Conservation (phyloP, 805 yeast genomes). For the Ogataea corticis region DNA sequence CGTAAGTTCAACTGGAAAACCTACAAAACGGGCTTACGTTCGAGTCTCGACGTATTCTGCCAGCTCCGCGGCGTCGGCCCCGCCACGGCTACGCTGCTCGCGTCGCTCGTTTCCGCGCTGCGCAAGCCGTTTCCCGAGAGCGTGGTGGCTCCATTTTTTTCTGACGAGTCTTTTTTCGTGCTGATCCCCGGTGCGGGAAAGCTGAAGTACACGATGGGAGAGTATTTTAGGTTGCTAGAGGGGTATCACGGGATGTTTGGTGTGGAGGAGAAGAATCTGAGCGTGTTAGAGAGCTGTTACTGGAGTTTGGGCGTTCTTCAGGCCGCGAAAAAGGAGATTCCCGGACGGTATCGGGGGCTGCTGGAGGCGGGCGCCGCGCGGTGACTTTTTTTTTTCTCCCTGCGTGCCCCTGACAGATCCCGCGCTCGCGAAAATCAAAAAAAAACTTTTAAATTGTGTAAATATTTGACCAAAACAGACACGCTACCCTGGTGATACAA, state of each 20-base stretch:
- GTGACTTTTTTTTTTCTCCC: no score
- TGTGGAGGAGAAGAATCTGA: slow-evolving; percentile 1
- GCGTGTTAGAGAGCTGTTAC: slow-evolving; percentile 9
- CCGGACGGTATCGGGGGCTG: background rate
- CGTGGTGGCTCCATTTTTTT: slow-evolving; percentile 45
- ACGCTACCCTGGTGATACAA: background rate
- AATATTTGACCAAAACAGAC: no score
- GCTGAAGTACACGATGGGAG: slow-evolving; percentile 43
- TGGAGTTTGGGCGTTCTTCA: slow-evolving; percentile 12
- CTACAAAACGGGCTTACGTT: slow-evolving; percentile 27
- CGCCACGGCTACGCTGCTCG: slow-evolving; percentile 47
- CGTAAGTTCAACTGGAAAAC: slow-evolving; percentile 2
- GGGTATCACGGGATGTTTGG: slow-evolving; percentile 2
- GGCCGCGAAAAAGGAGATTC: background rate
- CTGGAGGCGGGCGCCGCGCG: background rate
- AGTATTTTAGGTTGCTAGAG: slow-evolving; percentile 39
- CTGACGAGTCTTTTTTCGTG: slow-evolving; percentile 47
- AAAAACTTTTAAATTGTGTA: background rate
- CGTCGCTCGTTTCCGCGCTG: slow-evolving; percentile 32
- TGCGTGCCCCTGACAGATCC: no score
- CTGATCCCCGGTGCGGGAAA: slow-evolving; percentile 29
- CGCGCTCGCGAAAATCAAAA: background rate
- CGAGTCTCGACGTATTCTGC: slow-evolving; percentile 35
- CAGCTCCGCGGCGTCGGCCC: slow-evolving; percentile 50
- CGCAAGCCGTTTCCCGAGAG: slow-evolving; percentile 8